Percentiles rank a stretch among this genome's conserved stretches.
These are phyloP conservation scores for Raphanus hybrid DNA, from an alignment of 441 rosid genomes.

Conservation along the genomic window DNA sequence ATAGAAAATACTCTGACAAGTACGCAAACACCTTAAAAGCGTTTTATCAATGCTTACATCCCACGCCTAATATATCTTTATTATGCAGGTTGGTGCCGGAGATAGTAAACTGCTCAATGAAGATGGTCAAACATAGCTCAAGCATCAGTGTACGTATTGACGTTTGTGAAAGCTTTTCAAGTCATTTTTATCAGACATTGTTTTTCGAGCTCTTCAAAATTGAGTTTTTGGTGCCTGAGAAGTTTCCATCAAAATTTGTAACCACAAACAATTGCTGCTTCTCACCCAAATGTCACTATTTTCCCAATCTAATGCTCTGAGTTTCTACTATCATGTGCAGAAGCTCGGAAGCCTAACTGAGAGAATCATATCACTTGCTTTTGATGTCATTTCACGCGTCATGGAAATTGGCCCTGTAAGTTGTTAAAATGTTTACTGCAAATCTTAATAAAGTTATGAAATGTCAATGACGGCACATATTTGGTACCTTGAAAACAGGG, in stretches of 20 bases:
- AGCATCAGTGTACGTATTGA: constrained; percentile 59
- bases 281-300: constrained; percentile 8
- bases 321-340: constrained; percentile 50
- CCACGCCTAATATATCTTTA: constrained; percentile 21
- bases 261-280: constrained; percentile 5
- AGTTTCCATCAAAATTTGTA: constrained; percentile 13
- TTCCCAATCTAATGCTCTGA: constrained; percentile 28
- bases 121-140: constrained; percentile 59
- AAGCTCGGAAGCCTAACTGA: constrained; percentile 64
- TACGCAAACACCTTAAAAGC: constrained; percentile 40
- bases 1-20: constrained; percentile 84
- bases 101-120: constrained; percentile 63
- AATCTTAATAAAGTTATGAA: constrained; percentile 18
- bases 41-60: constrained; percentile 18
- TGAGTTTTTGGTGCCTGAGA: neutral
- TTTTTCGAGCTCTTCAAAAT: constrained; percentile 23
- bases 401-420: constrained; percentile 90
- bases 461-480: constrained; percentile 19
- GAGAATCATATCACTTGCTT: constrained; percentile 77
- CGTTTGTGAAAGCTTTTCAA: constrained; percentile 27
- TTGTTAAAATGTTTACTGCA: constrained; percentile 37
- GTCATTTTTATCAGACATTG: constrained; percentile 11
- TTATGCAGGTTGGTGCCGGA: constrained; percentile 74
- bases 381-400: constrained; percentile 75
- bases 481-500: constrained; percentile 57